These are phyloP conservation scores for Porphyra umbilicalis DNA, from an alignment of 31 red algal species.

Conservation along the genomic window DNA sequence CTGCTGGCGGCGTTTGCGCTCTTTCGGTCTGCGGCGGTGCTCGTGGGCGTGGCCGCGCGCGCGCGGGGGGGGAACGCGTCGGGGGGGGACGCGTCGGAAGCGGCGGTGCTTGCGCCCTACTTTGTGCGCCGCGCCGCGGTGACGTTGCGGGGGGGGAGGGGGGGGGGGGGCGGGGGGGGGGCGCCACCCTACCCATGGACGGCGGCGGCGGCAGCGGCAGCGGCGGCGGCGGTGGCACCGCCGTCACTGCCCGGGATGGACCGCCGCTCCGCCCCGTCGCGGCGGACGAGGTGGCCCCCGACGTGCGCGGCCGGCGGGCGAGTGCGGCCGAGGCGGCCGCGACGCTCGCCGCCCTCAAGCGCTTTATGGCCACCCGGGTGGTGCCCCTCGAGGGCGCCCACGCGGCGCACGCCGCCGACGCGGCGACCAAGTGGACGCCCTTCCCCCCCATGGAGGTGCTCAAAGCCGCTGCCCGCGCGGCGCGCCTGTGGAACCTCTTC, in stretches of 20 bases:
- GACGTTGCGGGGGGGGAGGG: conserved; percentile 4
- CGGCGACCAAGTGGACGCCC: conserved; percentile 17
- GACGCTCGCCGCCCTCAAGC: neutral
- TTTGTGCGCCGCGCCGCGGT: conserved; percentile 20
- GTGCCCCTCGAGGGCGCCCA: conserved; percentile 44
- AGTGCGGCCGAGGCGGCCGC: neutral
- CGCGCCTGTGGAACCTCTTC: conserved; percentile 80
- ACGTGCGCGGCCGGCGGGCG: neutral
- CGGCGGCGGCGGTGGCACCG: neutral
- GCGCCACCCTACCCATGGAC: neutral
- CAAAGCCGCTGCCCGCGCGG: conserved; percentile 46
- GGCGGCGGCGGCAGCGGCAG: neutral
- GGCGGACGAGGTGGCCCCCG: too few relatives aligned
- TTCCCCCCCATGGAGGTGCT: conserved; percentile 44
- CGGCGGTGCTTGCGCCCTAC: conserved; percentile 15
- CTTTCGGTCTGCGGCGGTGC: conserved; percentile 54
- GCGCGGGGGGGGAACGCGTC: conserved; percentile 59
- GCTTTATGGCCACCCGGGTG: conserved; percentile 47
- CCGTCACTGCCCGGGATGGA: neutral
- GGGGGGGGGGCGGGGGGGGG: too few relatives aligned
- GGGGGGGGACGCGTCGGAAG: conserved; percentile 10
- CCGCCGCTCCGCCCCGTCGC: too few relatives aligned
- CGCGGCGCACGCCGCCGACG: neutral
- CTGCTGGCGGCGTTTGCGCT: conserved; percentile 47
- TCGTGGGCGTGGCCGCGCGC: conserved; percentile 55